Percentiles rank a stretch among this genome's conserved stretches.
These are phyloP conservation scores for Talaromyces sp. DNA, from an alignment of 2,329 filamentous ascomycete genomes.

Conservation along the genomic window DNA sequence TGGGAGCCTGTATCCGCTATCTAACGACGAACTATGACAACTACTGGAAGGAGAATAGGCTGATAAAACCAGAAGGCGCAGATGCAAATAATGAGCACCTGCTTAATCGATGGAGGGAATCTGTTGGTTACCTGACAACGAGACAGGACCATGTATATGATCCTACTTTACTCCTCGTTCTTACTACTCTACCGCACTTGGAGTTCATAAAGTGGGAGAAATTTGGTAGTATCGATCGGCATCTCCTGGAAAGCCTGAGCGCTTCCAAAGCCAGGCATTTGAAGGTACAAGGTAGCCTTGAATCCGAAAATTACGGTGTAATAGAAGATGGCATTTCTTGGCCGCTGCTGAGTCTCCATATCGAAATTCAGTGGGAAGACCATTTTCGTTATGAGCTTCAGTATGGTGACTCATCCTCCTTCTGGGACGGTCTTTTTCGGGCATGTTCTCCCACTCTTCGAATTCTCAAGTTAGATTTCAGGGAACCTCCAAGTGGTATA, in stretches of 20 bases:
- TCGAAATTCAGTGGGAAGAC: background rate
- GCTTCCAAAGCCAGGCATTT: background rate
- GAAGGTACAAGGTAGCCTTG: background rate
- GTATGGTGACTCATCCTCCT: background rate
- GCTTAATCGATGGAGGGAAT: background rate
- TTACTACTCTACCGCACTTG: background rate
- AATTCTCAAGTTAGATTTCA: background rate
- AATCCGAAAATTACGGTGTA: background rate
- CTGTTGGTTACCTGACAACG: background rate
- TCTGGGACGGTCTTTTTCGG: background rate
- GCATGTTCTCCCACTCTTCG: background rate
- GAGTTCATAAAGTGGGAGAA: background rate
- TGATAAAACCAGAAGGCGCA: background rate
- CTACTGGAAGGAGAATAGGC: background rate
- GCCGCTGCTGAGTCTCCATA: background rate
- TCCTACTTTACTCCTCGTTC: background rate
- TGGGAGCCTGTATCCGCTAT: constrained; percentile 14
- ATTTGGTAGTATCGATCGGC: background rate
- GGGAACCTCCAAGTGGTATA: too few relatives aligned
- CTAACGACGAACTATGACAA: background rate
- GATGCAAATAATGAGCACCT: too few relatives aligned
- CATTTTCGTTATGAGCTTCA: background rate
- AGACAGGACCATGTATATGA: background rate
- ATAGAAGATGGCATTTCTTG: background rate
- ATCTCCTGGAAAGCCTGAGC: background rate